Evolutionary conservation across 2,329 filamentous ascomycete species (phyloP), one percentile per base, ranked within the genome.

Genomic region (Aspergillus chevalieri): DNA sequence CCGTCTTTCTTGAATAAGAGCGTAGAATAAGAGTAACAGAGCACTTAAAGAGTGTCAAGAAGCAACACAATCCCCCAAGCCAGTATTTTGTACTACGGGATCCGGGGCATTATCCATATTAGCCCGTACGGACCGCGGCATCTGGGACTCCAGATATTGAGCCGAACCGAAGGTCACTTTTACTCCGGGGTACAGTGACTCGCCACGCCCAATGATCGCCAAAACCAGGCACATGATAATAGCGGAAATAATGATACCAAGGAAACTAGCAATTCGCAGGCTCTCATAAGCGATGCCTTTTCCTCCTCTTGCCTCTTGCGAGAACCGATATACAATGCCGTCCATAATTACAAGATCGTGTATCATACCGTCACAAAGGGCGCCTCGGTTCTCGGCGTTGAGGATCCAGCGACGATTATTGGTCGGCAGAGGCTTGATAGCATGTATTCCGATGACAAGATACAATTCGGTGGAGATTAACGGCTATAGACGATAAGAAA

Each of bases 281-380:
- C 9, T 10, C 26, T 12, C 10, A 30, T 5, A 30, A 30, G 10
- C 10, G 10, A 30, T 10, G 4, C 26, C 10, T 1, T 30, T 12
- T 30, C 26, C 26, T 30, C 5, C 26, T 30, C 26, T 30, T 30
- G 26, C 10, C 26, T 30, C 26, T 30, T 8, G 10, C n/a, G 39
- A 47, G 28, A 57, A 47, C 63, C 62, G 62, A 59, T 14, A 14
- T 42, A 51, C 54, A 58, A 50, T 65, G 61, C 63, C 63, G 63
- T 30, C 26, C 10, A 19, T 41, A 41, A 41, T 41, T 41, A 19
- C 38, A 41, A 10, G 43, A 48, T 54, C 45, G 4, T 43, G 63
- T 67, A 66, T 52, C 46, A 60, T 65, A 66, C 63, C 43, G 63
- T 66, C 48, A 57, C 49, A 26, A 30, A 9, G 9, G 6, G 9